Evolutionary conservation across 257 asterid genomes (phyloP), one percentile per base, ranked within the genome.

Genomic region (Nicotiana knightiana): DNA sequence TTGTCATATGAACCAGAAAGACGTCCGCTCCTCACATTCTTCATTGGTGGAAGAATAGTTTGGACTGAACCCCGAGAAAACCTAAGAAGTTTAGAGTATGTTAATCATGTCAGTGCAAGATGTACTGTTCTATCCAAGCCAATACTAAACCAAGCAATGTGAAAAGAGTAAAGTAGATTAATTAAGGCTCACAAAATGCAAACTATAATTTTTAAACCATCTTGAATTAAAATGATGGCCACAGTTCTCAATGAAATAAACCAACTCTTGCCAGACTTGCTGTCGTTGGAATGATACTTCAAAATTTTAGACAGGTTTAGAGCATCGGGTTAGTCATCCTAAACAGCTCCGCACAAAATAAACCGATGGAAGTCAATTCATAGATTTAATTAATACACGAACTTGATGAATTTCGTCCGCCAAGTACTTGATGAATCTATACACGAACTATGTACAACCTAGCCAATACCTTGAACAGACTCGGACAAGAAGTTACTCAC

Each of bases 1-100:
- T 88, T 83, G 71, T 91, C 99, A 88, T 87, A 96, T 82, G 98
- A 96, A 87, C 96, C 91, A 89, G 90, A 90, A 79, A 96, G 97
- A 81, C 98, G 99, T 24, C 92, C 91, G 86, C 85, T 88, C 84
- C 96, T 91, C 3, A 61, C 12, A 78, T 88, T 87, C 89, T 83
- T 93, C 87, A 73, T 90, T 51, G 96, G 95, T 24, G 99, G 99
- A 79, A 96, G 97, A 88, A 88, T 82, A 67, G 97, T 96, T 87
- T 96, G 91, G 67, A 92, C 89, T 67, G 98, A 89, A 88, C 94
- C 92, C 70, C 97, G 99, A 81, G 87, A 89, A 91, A 96, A 94
- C 98, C 99, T 93, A 87, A 17, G 80, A 75, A 48, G 46, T 75
- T 75, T 24, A 26, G 63, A 32, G 80, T 15, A 51, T 75, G 63